phyloP scores from a whole-genome alignment of 2,329 filamentous ascomycete species.

The Nemania serpens region DNA sequence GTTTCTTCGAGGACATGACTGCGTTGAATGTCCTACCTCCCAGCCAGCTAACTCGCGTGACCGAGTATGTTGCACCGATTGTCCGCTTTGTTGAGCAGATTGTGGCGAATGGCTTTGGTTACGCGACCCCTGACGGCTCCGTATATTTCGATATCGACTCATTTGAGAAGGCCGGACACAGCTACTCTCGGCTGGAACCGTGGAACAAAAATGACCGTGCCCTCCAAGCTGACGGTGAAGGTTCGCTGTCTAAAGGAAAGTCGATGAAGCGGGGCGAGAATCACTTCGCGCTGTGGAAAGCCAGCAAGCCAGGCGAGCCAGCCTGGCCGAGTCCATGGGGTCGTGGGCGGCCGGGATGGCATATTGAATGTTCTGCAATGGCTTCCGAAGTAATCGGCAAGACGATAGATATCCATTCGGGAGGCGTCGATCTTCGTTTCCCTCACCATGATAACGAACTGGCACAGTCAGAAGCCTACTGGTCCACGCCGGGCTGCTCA shows the following conservation, averaged over 20 bases:
- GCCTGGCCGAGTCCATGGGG: conserved; percentile 24
- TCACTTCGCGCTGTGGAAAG: conserved; percentile 26
- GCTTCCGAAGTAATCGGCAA: conserved; percentile 22
- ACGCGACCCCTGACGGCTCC: conserved; percentile 24
- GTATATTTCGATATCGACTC: conserved; percentile 26
- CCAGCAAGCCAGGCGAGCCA: conserved; percentile 23
- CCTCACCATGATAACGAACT: conserved; percentile 26
- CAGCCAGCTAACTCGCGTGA: conserved; percentile 17
- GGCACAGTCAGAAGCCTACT: conserved; percentile 24
- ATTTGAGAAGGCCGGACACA: conserved; percentile 25
- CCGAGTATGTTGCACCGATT: conserved; percentile 19
- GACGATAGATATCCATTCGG: conserved; percentile 23
- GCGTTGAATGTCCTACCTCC: conserved; percentile 20
- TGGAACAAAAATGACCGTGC: conserved; percentile 21
- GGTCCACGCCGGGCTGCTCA: conserved; percentile 7
- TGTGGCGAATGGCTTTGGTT: conserved; percentile 21
- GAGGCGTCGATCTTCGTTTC: conserved; percentile 22
- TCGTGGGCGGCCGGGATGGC: conserved; percentile 21
- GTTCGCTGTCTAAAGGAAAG: conserved; percentile 19
- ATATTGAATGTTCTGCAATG: conserved; percentile 27
- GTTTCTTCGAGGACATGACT: conserved; percentile 23
- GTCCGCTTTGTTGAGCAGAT: conserved; percentile 21
- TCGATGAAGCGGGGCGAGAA: conserved; percentile 19
- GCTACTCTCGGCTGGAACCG: conserved; percentile 17
- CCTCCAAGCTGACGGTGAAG: conserved; percentile 23